Evolutionary conservation across 129 eudicot species (phyloP), one percentile per base, ranked within the genome.

Genomic region (Artemisia argyi): DNA sequence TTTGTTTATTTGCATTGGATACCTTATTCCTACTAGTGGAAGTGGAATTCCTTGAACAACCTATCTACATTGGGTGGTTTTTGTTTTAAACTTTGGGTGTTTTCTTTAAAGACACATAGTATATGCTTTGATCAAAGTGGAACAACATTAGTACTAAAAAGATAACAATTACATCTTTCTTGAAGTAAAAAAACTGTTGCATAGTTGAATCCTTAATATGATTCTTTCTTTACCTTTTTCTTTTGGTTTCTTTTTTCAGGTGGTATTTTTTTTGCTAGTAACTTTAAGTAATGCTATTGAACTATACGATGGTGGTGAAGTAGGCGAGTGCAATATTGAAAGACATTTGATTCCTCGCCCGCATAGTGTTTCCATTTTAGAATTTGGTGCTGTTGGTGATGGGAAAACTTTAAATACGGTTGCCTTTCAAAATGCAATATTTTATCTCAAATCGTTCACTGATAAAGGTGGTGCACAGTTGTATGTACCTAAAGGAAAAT

Each of bases 381-480:
- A 90, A 77, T 90, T 90, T 73, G 95, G 97, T 58, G 97, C 97
- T 3, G 89, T 90, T 70, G 97, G 91, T 11, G 94, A 90, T 63
- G 97, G 95, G 11, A 87, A 90, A 58, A 82, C 95, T 5, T 14
- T 81, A 30, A 87, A 87, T 50, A 90, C 97, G 5, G 85, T 90
- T 13, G 97, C 97, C 28, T 90, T 90, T 70, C 95, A 90, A 65
- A 90, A 90, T 87, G 97, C 97, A 11, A 87, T 90, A 55, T 90
- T 90, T 81, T 90, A 87, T 70, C 89, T 85, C 66, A 85, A 85
- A 82, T 90, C 97, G 4, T 90, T 90, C 63, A 89, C 86, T 26
- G 95, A 90, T 64, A 90, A 90, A 56, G 97, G 97, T 15, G 97
- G 97, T 17, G 97, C 97, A 64, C 97, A 90, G 54, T 84, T 90